Evolutionary conservation across 768 basidiomycete species (phyloP).

Genomic region (Tephrocybe sp.): DNA sequence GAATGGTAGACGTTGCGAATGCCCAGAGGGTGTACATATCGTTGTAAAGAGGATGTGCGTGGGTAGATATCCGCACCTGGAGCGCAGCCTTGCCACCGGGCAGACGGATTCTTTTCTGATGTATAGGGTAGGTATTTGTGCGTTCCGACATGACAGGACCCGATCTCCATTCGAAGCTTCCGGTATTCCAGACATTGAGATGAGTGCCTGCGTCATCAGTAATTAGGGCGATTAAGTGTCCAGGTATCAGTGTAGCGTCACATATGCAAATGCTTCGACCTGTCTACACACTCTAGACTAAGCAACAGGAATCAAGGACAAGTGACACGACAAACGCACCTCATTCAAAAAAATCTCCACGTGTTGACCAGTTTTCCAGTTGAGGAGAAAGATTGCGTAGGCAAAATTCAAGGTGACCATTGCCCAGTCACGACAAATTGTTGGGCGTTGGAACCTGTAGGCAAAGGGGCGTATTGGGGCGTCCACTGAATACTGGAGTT

Average conservation of each 20-base stretch:
- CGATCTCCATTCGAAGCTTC: neutral
- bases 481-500: neutral
- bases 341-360: neutral
- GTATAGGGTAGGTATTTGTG: neutral
- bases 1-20: conserved; percentile 6
- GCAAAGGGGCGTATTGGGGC: neutral
- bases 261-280: neutral
- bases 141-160: neutral
- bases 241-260: neutral
- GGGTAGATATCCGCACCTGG: neutral
- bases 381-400: neutral
- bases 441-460: neutral
- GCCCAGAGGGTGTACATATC: conserved; percentile 5
- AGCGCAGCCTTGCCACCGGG: neutral
- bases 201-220: neutral
- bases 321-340: too few relatives aligned
- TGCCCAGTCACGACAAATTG: conserved; percentile 3
- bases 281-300: too few relatives aligned
- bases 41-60: conserved; percentile 9
- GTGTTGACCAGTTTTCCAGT: conserved; percentile 5
- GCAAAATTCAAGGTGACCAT: conserved; percentile 2
- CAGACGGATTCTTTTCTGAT: neutral
- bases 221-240: neutral
- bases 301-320: too few relatives aligned
- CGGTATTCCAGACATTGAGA: neutral